Evolutionary conservation across 2,329 filamentous ascomycete genomes (phyloP).

Genomic region (Alternaria viburni): DNA sequence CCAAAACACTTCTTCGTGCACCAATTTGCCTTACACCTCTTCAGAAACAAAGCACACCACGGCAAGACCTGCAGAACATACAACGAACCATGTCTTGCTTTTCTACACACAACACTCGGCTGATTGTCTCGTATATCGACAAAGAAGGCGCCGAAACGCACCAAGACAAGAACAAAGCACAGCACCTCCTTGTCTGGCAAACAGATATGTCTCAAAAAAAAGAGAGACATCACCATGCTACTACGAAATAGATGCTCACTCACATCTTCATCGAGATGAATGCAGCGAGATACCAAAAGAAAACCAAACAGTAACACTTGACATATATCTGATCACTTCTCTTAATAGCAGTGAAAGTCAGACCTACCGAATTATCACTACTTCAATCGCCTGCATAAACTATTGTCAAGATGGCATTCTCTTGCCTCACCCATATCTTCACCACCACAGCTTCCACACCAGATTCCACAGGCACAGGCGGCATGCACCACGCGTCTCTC

Average conservation of each 20-base stretch:
- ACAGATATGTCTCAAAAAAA: neutral
- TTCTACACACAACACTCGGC: neutral
- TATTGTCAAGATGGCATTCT: neutral
- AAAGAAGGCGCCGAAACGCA: neutral
- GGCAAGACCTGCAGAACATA: neutral
- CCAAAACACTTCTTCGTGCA: neutral
- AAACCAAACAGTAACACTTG: neutral
- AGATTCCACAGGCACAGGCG: neutral
- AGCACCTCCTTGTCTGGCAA: neutral
- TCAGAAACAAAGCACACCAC: neutral
- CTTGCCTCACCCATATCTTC: neutral
- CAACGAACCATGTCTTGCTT: neutral
- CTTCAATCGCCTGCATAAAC: neutral
- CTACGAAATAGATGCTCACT: neutral
- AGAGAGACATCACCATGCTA: neutral
- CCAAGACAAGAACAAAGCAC: neutral
- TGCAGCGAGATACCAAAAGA: neutral
- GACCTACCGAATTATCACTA: fast-evolving
- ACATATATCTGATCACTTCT: neutral
- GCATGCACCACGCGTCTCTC: neutral
- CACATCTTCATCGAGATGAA: neutral
- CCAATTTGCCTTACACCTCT: neutral
- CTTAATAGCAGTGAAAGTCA: neutral
- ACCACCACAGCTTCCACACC: neutral
- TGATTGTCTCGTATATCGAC: neutral